Evolutionary conservation across 345 rosid species (phyloP), one percentile per base, ranked within the genome.

Genomic region (Corchorus capsularis): DNA sequence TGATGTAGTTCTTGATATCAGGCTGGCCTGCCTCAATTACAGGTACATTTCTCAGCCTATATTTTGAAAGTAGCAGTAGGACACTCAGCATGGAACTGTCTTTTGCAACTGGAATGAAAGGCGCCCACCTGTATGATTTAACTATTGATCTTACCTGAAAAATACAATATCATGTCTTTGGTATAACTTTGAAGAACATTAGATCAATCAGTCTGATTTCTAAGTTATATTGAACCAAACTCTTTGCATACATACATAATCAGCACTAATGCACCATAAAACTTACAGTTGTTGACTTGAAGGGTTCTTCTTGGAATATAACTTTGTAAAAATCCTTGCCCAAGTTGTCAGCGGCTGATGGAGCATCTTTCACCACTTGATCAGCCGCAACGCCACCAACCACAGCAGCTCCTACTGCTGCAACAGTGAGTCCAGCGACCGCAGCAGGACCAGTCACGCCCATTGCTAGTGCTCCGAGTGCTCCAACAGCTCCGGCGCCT

Each of bases 341-440:
- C 62, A 94, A 85, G 20, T 80, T 83, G 75, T 83, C 88, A 17
- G 91, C 97, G 59, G 97, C 97, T 0, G 93, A 83, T 0, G 94
- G 75, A 73, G 92, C 91, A 78, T 94, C 93, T 82, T 87, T 85
- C 0, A 79, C 34, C 8, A 85, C 95, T 75, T 82, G 85, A 53
- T 91, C 94, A 17, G 92, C 94, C 2, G 86, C 95, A 43, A 86
- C 73, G 0, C 93, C 97, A 68, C 97, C 97, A 7, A 83, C 94
- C 8, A 90, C 92, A 6, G 97, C 98, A 0, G 98, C 97, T 62
- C 97, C 97, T 35, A 87, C 89, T 2, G 98, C 97, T 34, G 96
- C 94, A 0, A 86, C 87, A 2, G 95, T 87, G 64, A 92, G 77
- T 2, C 97, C 97, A 5, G 84, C 97, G 10, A 81, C 85, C 0